A percentile compares a stretch with the other conserved stretches of the same genome.
These are phyloP conservation scores for Pseudogymnoascus sp. DNA, from an alignment of 2,329 filamentous ascomycete species.

Conservation along the genomic window DNA sequence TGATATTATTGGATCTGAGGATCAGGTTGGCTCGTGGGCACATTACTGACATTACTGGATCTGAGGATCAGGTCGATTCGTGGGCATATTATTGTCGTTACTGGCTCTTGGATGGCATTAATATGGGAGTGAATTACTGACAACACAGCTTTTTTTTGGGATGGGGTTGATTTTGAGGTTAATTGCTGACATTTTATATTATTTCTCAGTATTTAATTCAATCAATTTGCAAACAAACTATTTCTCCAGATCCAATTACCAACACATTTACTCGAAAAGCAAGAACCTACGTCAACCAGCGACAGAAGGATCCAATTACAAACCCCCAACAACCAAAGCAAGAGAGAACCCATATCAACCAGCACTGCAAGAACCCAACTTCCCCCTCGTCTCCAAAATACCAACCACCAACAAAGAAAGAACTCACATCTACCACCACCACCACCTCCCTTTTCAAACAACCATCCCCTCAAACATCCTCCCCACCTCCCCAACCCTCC, in stretches of 20 bases:
- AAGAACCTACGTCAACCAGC: too few species aligned
- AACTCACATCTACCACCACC: too few species aligned
- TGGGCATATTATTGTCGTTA: not conserved
- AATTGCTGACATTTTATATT: not conserved
- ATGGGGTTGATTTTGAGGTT: too few species aligned
- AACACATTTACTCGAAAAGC: not conserved
- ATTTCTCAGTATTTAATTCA: not conserved
- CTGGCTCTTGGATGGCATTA: not conserved
- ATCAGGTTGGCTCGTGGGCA: not conserved
- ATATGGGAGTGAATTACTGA: not conserved
- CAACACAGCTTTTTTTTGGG: not conserved
- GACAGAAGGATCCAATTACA: not conserved
- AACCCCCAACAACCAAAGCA: too few species aligned
- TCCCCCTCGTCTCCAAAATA: too few species aligned
- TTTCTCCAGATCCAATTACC: not conserved
- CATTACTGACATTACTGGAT: not conserved
- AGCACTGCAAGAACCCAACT: not conserved
- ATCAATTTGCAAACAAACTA: not conserved
- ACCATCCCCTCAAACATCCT: not conserved
- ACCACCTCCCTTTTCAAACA: not conserved
- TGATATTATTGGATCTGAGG: not conserved
- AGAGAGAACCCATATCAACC: too few species aligned
- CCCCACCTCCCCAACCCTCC: not conserved
- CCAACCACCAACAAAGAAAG: too few species aligned
- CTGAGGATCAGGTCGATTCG: not conserved